Percentiles rank a stretch among this genome's conserved stretches.
phyloP scores from a whole-genome alignment of 116 monocot genomes.

The Zostera marina region DNA sequence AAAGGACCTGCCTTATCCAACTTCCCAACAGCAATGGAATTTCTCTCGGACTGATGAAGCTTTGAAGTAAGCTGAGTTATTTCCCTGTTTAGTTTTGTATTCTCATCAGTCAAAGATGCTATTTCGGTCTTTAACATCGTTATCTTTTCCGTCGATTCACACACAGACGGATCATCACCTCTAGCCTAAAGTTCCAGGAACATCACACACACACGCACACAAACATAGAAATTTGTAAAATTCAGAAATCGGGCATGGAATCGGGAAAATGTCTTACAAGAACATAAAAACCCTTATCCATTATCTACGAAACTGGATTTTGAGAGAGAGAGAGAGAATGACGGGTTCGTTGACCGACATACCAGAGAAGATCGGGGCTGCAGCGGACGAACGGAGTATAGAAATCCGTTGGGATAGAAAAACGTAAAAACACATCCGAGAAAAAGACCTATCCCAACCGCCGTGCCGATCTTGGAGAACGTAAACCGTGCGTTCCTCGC shows the following conservation, averaged over 20 bases:
- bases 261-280: no score
- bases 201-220: no score
- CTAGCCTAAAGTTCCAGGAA: not conserved
- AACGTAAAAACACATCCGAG: conserved; percentile 22
- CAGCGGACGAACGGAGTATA: not conserved
- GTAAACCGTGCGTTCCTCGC: conserved; percentile 4
- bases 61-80: conserved; percentile 33
- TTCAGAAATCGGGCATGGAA: no score
- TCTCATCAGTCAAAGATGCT: conserved; percentile 35
- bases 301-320: not conserved
- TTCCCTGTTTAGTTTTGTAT: conserved; percentile 60
- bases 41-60: conserved; percentile 46
- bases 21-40: conserved; percentile 22
- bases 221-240: no score
- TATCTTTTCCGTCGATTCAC: conserved; percentile 20
- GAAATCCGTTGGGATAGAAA: conserved; percentile 25
- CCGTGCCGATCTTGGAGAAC: conserved; percentile 21
- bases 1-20: conserved; percentile 64
- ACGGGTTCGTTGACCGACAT: not conserved
- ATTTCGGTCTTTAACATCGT: conserved; percentile 51
- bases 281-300: not conserved
- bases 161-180: conserved; percentile 2
- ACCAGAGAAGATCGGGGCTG: conserved; percentile 8
- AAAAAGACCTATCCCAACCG: conserved; percentile 18
- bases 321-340: not conserved